A percentile compares a stretch with the other conserved stretches of the same genome.
Evolutionary conservation across 73 alveolate genomes (phyloP).

Genomic region (Symbiodinium pilosum): DNA sequence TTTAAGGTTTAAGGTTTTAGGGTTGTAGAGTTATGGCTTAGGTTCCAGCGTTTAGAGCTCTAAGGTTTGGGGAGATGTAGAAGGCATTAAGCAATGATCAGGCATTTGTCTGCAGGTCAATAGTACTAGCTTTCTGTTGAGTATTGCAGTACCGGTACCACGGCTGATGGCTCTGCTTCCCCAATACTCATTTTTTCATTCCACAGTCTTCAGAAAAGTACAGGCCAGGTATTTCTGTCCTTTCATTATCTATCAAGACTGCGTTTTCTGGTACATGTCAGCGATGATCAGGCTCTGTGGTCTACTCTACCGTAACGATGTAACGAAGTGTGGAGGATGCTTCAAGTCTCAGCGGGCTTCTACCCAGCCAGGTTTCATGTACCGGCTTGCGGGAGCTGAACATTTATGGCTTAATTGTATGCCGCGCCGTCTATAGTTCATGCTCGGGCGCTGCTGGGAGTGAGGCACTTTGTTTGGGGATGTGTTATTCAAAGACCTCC

Average conservation of each 20-base stretch:
- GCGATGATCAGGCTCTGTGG: no score
- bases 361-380: no score
- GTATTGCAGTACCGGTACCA: neutral
- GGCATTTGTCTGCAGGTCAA: neutral
- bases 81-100: neutral
- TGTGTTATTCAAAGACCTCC: no score
- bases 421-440: no score
- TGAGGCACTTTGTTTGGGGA: no score
- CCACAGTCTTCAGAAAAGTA: no score
- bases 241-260: neutral
- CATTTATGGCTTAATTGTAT: no score
- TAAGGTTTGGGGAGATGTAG: neutral
- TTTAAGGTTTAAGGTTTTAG: neutral
- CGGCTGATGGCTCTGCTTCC: neutral
- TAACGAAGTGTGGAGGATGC: no score
- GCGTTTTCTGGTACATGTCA: neutral
- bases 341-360: no score
- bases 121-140: neutral
- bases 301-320: no score
- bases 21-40: neutral
- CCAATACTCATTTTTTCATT: neutral
- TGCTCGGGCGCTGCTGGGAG: no score
- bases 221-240: neutral
- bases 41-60: neutral
- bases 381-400: no score